Percentiles rank a stretch among this genome's conserved stretches.
These are phyloP conservation scores for Gaillardinia entomophila DNA, from an alignment of 805 yeast genomes.

Conservation along the genomic window DNA sequence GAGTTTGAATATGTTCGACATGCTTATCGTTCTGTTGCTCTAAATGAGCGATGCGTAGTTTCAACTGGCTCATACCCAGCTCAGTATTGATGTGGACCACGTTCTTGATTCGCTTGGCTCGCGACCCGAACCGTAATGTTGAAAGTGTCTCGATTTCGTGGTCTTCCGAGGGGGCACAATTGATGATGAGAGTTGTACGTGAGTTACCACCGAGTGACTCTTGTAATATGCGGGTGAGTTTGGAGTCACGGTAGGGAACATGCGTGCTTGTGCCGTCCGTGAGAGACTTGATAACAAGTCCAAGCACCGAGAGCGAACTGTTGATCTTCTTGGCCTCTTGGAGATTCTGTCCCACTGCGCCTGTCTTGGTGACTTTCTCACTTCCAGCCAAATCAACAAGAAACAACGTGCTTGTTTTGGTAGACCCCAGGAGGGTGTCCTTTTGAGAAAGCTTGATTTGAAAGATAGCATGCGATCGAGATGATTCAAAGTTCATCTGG, in stretches of 20 bases:
- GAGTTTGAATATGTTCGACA: slow-evolving; percentile 26
- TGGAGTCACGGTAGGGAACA: slow-evolving; percentile 73
- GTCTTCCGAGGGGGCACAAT: slow-evolving; percentile 58
- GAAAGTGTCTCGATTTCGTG: slow-evolving; percentile 64
- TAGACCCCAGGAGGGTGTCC: slow-evolving; percentile 46
- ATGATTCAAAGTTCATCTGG: slow-evolving; percentile 65
- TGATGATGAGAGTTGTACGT: slow-evolving; percentile 65
- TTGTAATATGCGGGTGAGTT: slow-evolving; percentile 70
- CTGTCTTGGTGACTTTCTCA: slow-evolving; percentile 72
- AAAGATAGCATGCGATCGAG: slow-evolving; percentile 78
- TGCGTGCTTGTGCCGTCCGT: slow-evolving; percentile 64
- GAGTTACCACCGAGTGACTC: slow-evolving; percentile 82
- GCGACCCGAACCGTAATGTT: slow-evolving; percentile 65
- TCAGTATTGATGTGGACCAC: slow-evolving; percentile 60
- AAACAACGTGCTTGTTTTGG: slow-evolving; percentile 59
- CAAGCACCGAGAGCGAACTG: slow-evolving; percentile 68
- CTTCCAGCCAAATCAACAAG: slow-evolving; percentile 86
- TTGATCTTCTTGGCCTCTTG: slow-evolving; percentile 86
- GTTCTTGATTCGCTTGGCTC: slow-evolving; percentile 67
- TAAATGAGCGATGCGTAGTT: slow-evolving; percentile 30
- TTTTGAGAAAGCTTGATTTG: slow-evolving; percentile 64
- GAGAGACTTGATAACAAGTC: slow-evolving; percentile 74
- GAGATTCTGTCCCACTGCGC: slow-evolving; percentile 66
- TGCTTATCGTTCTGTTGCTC: slow-evolving; percentile 26
- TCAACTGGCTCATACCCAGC: slow-evolving; percentile 44